Conservation (phyloP, 2,329 filamentous ascomycete species). For the Aspergillus ustus region DNA sequence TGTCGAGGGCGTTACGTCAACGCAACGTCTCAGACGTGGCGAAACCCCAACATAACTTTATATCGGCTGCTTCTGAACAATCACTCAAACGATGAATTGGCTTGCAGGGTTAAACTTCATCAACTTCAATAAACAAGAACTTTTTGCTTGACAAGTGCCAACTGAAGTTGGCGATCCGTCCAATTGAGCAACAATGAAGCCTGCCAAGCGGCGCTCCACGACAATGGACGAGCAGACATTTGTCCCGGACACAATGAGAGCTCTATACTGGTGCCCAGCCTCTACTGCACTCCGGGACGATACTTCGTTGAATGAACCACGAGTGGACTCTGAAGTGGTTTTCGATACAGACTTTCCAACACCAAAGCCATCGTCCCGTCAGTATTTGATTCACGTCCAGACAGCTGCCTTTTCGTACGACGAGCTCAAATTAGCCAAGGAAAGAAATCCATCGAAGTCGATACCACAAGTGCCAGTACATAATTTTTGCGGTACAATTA, state of each 20-base stretch:
- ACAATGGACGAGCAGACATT: conserved; percentile 43
- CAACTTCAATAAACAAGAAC: too few species aligned
- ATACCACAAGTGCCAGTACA: conserved; percentile 45
- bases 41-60: neutral
- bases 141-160: too few species aligned
- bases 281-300: conserved; percentile 24
- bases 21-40: conserved; percentile 5
- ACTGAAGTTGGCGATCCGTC: neutral
- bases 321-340: conserved; percentile 33
- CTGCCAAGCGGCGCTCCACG: conserved; percentile 29
- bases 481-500: conserved; percentile 46
- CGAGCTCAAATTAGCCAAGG: conserved; percentile 37
- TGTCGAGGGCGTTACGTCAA: conserved; percentile 23
- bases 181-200: conserved; percentile 6
- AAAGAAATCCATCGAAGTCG: conserved; percentile 33
- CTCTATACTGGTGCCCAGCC: conserved; percentile 40
- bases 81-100: neutral
- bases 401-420: conserved; percentile 45
- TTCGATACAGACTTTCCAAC: conserved; percentile 43
- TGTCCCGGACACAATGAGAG: conserved; percentile 44
- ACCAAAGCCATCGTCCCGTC: conserved; percentile 38
- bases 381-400: conserved; percentile 48
- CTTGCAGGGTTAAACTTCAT: neutral
- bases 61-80: neutral
- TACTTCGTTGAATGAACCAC: conserved; percentile 18